Conservation (phyloP, 306 rosid genomes). For the Lablab purpureus region DNA sequence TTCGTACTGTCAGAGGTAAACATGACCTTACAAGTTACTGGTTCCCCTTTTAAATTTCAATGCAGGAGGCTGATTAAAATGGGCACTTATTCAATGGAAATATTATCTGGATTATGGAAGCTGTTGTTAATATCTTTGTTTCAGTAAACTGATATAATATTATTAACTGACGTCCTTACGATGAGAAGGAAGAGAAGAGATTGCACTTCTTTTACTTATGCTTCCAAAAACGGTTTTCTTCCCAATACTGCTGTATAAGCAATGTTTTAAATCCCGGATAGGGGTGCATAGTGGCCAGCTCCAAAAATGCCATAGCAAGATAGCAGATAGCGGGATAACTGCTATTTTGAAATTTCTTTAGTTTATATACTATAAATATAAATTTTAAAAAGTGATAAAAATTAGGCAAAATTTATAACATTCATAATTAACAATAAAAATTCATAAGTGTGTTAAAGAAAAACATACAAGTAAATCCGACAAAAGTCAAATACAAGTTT, state of each 20-base stretch:
- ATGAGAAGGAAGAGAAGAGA: constrained; percentile 25
- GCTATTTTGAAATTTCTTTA: too few relatives aligned
- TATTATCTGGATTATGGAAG: constrained; percentile 3
- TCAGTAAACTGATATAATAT: background rate
- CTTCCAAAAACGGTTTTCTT: constrained; percentile 25
- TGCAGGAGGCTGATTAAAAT: constrained; percentile 6
- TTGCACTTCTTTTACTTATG: constrained; percentile 10
- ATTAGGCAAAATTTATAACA: too few relatives aligned
- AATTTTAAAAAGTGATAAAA: too few relatives aligned
- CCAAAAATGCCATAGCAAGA: too few relatives aligned
- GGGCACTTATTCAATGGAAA: background rate
- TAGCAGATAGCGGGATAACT: too few relatives aligned
- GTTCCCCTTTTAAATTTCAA: constrained; percentile 27
- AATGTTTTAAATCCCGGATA: too few relatives aligned
- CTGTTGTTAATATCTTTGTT: background rate
- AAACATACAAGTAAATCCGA: too few relatives aligned
- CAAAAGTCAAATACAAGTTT: too few relatives aligned
- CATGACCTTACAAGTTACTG: constrained; percentile 13
- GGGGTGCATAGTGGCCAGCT: too few relatives aligned
- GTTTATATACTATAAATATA: too few relatives aligned
- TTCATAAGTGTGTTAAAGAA: too few relatives aligned
- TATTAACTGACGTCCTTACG: background rate
- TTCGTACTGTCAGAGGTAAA: constrained; percentile 84
- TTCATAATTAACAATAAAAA: too few relatives aligned
- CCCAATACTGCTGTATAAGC: background rate